phyloP scores from a whole-genome alignment of 2,329 filamentous ascomycete genomes.

The Pseudocercospora pini-densiflorae region DNA sequence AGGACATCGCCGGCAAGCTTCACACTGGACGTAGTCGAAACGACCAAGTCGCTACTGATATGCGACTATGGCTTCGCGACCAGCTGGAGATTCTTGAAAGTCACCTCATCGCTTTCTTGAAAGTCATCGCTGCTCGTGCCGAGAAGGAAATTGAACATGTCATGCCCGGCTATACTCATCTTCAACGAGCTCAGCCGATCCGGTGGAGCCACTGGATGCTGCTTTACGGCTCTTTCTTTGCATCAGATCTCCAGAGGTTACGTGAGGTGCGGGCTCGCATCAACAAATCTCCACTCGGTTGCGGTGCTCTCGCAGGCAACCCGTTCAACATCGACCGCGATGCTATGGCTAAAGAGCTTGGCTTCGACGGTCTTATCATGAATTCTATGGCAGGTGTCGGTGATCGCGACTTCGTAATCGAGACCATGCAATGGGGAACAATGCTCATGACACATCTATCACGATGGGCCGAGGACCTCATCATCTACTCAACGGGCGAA shows the following conservation, averaged over 20 bases:
- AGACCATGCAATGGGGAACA: conserved; percentile 78
- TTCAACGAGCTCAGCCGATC: conserved; percentile 81
- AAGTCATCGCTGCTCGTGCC: conserved; percentile 70
- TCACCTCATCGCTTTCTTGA: conserved; percentile 70
- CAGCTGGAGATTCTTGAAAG: conserved; percentile 71
- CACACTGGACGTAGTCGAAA: conserved; percentile 88
- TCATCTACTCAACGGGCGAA: conserved; percentile 77
- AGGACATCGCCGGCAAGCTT: conserved; percentile 82
- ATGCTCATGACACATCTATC: conserved; percentile 81
- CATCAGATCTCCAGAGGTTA: conserved; percentile 75
- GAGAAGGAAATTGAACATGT: conserved; percentile 75
- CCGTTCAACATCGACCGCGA: conserved; percentile 81
- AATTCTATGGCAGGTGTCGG: conserved; percentile 78
- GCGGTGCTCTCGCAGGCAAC: conserved; percentile 79
- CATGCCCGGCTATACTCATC: conserved; percentile 89
- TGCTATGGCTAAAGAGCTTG: conserved; percentile 77
- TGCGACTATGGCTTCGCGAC: conserved; percentile 86
- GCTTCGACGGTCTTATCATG: conserved; percentile 74
- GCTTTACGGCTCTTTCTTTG: conserved; percentile 73
- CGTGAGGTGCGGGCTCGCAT: conserved; percentile 74
- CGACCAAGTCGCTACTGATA: conserved; percentile 87
- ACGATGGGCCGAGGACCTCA: conserved; percentile 83
- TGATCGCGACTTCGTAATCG: conserved; percentile 81
- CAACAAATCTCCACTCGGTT: conserved; percentile 72
- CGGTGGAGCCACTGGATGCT: conserved; percentile 83